Evolutionary conservation across 1,139 yeast genomes (phyloP).

Genomic region (Sugiyamaella paludigena): DNA sequence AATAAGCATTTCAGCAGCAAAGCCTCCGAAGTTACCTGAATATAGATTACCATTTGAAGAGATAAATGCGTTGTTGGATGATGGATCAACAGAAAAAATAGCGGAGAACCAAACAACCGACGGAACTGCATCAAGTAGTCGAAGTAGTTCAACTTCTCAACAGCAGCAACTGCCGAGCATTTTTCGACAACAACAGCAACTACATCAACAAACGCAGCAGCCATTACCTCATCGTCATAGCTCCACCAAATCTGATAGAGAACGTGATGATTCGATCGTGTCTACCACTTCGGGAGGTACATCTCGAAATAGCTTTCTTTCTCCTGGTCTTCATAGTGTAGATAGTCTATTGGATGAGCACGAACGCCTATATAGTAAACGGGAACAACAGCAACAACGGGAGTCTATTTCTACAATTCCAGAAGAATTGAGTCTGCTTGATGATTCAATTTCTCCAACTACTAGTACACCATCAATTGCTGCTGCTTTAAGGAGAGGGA

Average conservation of each 20-base stretch:
- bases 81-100: not conserved
- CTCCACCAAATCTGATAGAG: not conserved
- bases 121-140: not conserved
- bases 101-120: not conserved
- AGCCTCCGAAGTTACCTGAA: slow-evolving; percentile 4
- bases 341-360: slow-evolving; percentile 25
- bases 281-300: not conserved
- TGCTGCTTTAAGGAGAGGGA: slow-evolving; percentile 8
- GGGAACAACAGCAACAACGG: slow-evolving; percentile 11
- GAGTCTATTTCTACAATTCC: slow-evolving; percentile 21
- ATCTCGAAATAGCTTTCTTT: slow-evolving; percentile 1
- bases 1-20: not conserved
- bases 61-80: slow-evolving; percentile 3
- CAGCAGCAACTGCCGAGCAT: not conserved
- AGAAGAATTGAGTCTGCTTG: slow-evolving; percentile 14
- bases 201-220: too few species aligned
- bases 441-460: slow-evolving; percentile 7
- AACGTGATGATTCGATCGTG: slow-evolving; percentile 1
- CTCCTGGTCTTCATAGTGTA: slow-evolving; percentile 21
- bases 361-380: slow-evolving; percentile 21
- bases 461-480: not conserved
- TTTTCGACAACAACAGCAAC: not conserved
- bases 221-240: slow-evolving; percentile 1
- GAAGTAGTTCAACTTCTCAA: not conserved
- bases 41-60: slow-evolving; percentile 16